Conservation (phyloP, 139 green algal genomes). For the Chlamydomonas schloesseri region DNA sequence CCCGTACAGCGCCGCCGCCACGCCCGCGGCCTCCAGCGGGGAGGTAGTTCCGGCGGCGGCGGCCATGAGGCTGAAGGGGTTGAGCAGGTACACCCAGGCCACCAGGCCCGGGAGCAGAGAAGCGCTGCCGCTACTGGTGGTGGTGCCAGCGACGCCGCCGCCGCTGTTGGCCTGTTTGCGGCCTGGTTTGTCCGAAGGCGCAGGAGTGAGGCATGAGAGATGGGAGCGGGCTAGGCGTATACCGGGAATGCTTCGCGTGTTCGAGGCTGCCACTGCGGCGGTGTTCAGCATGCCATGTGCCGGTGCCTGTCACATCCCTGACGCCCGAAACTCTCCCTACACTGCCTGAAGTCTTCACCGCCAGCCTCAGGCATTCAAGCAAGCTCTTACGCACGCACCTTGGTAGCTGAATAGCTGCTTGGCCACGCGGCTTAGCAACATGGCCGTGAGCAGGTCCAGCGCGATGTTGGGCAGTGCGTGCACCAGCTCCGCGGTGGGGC, state of each 20-base stretch:
- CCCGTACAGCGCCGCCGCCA: constrained; percentile 48
- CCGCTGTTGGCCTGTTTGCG: not conserved
- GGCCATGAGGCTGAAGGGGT: constrained; percentile 58
- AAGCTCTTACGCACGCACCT: too few relatives aligned
- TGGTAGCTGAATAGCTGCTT: not conserved
- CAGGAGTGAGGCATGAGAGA: not conserved
- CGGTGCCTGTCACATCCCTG: too few relatives aligned
- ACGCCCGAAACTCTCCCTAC: too few relatives aligned
- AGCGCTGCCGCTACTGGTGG: not conserved
- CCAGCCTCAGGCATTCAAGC: too few relatives aligned
- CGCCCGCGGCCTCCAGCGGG: constrained; percentile 49
- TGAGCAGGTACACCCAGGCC: constrained; percentile 59
- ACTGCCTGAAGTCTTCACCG: too few relatives aligned
- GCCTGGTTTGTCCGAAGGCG: too few relatives aligned
- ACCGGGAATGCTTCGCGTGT: too few relatives aligned
- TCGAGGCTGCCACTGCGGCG: too few relatives aligned
- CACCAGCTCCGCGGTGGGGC: constrained; percentile 15
- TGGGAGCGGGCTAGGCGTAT: not conserved
- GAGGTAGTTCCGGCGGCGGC: constrained; percentile 55
- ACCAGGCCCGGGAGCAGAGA: not conserved
- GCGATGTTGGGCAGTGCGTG: constrained; percentile 60
- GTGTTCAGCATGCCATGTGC: too few relatives aligned
- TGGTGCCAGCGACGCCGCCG: not conserved
- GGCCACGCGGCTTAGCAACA: constrained; percentile 30
- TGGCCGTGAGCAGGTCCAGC: constrained; percentile 47